Base-by-base conservation (phyloP, 208 protist species). In the Naegleria lovaniensis region DNA sequence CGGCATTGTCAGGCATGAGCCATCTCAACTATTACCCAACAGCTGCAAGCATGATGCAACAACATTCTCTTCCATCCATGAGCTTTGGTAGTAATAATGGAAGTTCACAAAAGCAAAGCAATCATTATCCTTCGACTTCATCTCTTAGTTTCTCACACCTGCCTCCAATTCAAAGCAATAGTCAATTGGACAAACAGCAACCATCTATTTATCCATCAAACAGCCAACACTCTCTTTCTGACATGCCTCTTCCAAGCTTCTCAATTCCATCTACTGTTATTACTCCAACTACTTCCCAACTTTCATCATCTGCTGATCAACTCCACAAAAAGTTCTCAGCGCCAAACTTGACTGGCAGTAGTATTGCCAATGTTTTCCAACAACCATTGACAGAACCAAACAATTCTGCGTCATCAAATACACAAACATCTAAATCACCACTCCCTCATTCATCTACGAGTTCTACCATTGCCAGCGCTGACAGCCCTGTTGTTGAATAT, bases 401-500 rank as follows among this genome's bases (percentile, higher is more conserved):
- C 43, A 48, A 29, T 67, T 29, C 55, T 67, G 55, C 55, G 3
- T 67, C 55, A 67, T 67, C 55, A 19, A 29, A 15, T 67, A 29
- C 55, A 1, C 19, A 29, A 29, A 22, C 55, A 1, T 22, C 55
- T 29, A 67, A 29, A 15, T 29, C 55, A 67, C 55, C 11, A 67
- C 19, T 67, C 6, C 25, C 7, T 36, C 0, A 29, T 36, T n/a
- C 67, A 79, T 11, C 9, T 36, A 3, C 16, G 36, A 25, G 7
- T 79, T 36, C 19, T 36, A 25, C 16, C 0, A 25, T 79, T 79
- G 67, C 67, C n/a, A 79, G 25, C 5, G 25, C 67, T 29, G 67
- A 79, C 36, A 11, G 6, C 13, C 85, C 85, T 16, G n/a, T 39
- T 88, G 85, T 88, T 58, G 43, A 88, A 58, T 88, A 88, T 19